Conservation (phyloP, 768 basidiomycete genomes). For the Saitozyma podzolica region DNA sequence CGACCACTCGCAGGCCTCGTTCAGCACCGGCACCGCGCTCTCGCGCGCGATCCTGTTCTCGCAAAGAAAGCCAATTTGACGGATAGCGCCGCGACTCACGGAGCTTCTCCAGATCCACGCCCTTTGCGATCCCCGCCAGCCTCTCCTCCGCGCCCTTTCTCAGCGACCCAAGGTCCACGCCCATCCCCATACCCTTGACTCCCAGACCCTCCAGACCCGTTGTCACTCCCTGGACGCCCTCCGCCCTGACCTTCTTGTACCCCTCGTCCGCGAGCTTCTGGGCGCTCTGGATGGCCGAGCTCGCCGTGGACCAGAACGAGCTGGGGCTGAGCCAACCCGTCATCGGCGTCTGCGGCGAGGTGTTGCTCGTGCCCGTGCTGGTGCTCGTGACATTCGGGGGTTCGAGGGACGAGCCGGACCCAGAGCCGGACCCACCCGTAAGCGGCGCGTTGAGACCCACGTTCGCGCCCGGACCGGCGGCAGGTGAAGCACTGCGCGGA, state of each 20-base stretch:
- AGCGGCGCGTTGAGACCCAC: not conserved
- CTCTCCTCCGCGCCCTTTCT: conserved; percentile 43
- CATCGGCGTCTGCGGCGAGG: no score
- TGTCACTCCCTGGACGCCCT: conserved; percentile 44
- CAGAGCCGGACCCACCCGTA: no score
- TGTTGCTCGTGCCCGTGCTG: conserved; percentile 57
- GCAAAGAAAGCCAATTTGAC: not conserved
- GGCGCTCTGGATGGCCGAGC: conserved; percentile 82
- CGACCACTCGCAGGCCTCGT: not conserved
- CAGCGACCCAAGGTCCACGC: conserved; percentile 60
- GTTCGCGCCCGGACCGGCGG: conserved; percentile 31
- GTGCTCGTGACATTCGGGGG: not conserved
- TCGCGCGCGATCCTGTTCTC: no score
- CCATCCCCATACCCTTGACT: conserved; percentile 54
- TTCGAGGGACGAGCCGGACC: not conserved
- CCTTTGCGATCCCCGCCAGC: conserved; percentile 62
- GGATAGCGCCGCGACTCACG: conserved; percentile 57
- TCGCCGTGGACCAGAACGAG: conserved; percentile 82
- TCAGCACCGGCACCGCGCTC: no score
- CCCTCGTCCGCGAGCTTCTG: conserved; percentile 86
- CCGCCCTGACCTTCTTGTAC: conserved; percentile 72
- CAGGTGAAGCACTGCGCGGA: conserved; percentile 50
- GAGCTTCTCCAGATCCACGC: conserved; percentile 84
- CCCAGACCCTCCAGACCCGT: conserved; percentile 31
- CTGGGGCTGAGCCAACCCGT: conserved; percentile 60